Conservation (phyloP, 2,329 filamentous ascomycete species). For the Fusarium mexicanum region DNA sequence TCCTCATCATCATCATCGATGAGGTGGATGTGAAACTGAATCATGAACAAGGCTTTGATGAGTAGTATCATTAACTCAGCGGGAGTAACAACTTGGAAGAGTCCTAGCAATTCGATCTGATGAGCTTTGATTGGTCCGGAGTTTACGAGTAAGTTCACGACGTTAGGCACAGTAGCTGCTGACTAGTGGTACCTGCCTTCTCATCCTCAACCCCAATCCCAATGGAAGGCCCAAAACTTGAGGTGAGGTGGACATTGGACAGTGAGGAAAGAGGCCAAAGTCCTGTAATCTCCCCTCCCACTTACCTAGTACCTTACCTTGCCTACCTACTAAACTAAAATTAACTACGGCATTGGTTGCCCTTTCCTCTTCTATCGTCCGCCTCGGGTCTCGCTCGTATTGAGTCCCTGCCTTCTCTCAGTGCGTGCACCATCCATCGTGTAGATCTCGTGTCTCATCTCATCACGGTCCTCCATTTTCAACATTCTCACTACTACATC, state of each 20-base stretch:
- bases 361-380: background rate
- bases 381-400: constrained; percentile 26
- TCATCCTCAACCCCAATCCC: background rate
- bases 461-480: constrained; percentile 5
- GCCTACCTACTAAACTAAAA: background rate
- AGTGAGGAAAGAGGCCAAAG: constrained; percentile 12
- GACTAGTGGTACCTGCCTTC: constrained; percentile 8
- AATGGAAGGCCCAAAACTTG: too few relatives aligned
- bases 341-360: background rate
- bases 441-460: constrained; percentile 24
- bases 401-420: background rate
- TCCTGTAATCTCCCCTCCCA: constrained; percentile 40
- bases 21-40: constrained; percentile 19
- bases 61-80: background rate
- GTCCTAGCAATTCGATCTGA: constrained; percentile 1
- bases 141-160: background rate
- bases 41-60: constrained; percentile 6
- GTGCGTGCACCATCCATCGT: background rate
- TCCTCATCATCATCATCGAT: background rate
- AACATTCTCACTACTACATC: background rate
- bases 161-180: background rate
- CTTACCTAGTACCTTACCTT: background rate
- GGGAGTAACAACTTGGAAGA: background rate
- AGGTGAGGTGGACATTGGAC: background rate
- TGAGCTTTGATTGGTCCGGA: constrained; percentile 15